Base-by-base conservation (phyloP, 2,329 filamentous ascomycete genomes). In the Byssochlamys sp. region DNA sequence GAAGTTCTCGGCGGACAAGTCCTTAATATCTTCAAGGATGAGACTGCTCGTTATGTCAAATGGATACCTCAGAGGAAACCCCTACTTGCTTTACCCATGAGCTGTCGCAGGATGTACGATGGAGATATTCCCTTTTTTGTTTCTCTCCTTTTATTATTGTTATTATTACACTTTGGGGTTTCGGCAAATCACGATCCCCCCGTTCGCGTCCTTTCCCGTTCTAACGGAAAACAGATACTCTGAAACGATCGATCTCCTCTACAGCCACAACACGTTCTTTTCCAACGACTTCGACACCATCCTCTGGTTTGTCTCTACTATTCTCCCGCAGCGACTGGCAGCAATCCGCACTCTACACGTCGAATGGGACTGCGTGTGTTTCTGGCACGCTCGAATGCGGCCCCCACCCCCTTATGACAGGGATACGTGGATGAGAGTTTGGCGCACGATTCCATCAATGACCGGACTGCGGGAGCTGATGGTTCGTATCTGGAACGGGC, bases 231-330 rank as follows among this genome's bases (percentile, higher is more conserved):
- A 55, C 31, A 54, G 51, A 33, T 56, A 59, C 49, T 54, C 50
- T 27, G 54, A 56, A 54, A 54, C 54, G 12, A 56, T 55, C 14
- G 56, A 58, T 55, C 29, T 58, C 26, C 54, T 61, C 55, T 58
- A 56, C 31, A 31, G 58, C 12, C 51, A 53, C 1, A 59, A 49
- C 26, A 51, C 54, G 3, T 59, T 61, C 25, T 26, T 52, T 27
- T 59, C 59, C 33, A 54, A 54, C 33, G 50, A 57, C 52, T 14
- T 45, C 31, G 55, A 57, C 55, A 57, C 55, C 7, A 57, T 58
- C 57, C 49, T 51, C 49, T 51, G 49, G 49, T 51, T 51, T 28
- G 49, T 10, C 12, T 53, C 52, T 12, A 53, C 52, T 10, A 35
- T 53, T 26, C 52, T 53, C 14, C 52, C 52, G 29, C 52, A 53